Evolutionary conservation across 176 grass and related monocot genomes (phyloP), one percentile per base, ranked within the genome.

Genomic region (Oryza glumipatula): DNA sequence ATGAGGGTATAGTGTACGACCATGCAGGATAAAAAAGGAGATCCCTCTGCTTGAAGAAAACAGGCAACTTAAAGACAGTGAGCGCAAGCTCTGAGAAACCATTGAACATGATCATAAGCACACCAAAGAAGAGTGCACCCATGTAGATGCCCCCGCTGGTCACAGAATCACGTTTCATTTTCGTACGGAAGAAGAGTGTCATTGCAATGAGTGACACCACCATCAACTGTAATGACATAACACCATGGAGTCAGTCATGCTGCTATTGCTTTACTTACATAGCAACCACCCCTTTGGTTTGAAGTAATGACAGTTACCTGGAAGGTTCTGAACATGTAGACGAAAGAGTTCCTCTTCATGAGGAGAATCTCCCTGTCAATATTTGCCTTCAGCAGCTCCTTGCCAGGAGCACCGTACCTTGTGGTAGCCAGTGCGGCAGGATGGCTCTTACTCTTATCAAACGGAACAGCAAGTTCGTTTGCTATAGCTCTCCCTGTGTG

Each of bases 261-360:
- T 8, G 38, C 11, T 21, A 26, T 46, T 63, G 21, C 22, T 39
- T 36, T 38, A 7, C 24, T 70, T 23, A 60, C 45, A 39, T 39
- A n/a, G 6, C 15, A 76, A 54, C 33, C 7, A 16, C 64, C 65
- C 68, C n/a, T 61, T n/a, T 58, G 19, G 54, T 87, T 83, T 63
- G 38, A 35, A 44, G 8, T 44, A 46, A 39, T 48, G 44, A 36
- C 7, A 48, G 12, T 87, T 70, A 95, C 96, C 90, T 95, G 96
- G 81, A 85, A 72, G 45, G 58, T 69, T 87, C 90, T 93, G 72
- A 98, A 98, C 9, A 98, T 74, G 65, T 98, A 98, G 74, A 98
- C 91, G 30, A 98, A 98, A 39, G 93, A 98, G 71, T 98, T 95
- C 86, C 96, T 93, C 78, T 95, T 98, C 96, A 98, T 95, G 17